Percentiles rank a stretch among this genome's conserved stretches.
phyloP scores from a whole-genome alignment of 768 basidiomycete genomes.

The Lactifluus subvellereus region DNA sequence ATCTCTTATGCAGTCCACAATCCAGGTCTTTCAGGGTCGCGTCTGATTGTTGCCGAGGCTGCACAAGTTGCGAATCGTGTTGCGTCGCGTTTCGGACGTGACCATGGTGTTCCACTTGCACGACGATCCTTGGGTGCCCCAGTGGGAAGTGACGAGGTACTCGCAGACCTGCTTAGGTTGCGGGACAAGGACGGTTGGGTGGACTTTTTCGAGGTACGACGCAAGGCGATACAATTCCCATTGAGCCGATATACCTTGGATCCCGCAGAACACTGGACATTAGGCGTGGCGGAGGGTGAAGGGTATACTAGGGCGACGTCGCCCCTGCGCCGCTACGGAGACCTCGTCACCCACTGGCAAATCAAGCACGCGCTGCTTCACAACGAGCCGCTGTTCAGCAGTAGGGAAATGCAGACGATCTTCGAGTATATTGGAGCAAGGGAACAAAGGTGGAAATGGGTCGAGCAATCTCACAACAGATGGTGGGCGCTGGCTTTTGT shows the following conservation, averaged over 20 bases:
- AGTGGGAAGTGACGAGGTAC: slow-evolving; percentile 30
- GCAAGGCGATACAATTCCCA: slow-evolving; percentile 33
- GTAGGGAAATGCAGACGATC: slow-evolving; percentile 42
- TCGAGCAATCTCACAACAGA: slow-evolving; percentile 30
- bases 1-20: slow-evolving; percentile 41
- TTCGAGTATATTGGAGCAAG: slow-evolving; percentile 34
- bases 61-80: slow-evolving; percentile 78
- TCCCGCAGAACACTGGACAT: slow-evolving; percentile 56
- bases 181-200: slow-evolving; percentile 46
- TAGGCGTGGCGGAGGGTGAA: slow-evolving; percentile 66
- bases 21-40: slow-evolving; percentile 38
- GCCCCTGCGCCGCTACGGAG: slow-evolving; percentile 79
- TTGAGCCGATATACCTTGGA: slow-evolving; percentile 42
- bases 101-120: slow-evolving; percentile 54
- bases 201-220: slow-evolving; percentile 33
- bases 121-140: slow-evolving; percentile 44
- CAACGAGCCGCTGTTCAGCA: slow-evolving; percentile 39
- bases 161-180: slow-evolving; percentile 43
- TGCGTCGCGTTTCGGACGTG: slow-evolving; percentile 64
- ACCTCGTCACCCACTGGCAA: slow-evolving; percentile 89
- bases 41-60: slow-evolving; percentile 62
- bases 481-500: slow-evolving; percentile 42
- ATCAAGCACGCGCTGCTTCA: slow-evolving; percentile 69
- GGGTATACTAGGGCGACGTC: slow-evolving; percentile 85
- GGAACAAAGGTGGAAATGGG: slow-evolving; percentile 34